These are phyloP conservation scores for Lichtheimia hyalospora DNA, from an alignment of 371 early-diverging fungal species.

Conservation along the genomic window DNA sequence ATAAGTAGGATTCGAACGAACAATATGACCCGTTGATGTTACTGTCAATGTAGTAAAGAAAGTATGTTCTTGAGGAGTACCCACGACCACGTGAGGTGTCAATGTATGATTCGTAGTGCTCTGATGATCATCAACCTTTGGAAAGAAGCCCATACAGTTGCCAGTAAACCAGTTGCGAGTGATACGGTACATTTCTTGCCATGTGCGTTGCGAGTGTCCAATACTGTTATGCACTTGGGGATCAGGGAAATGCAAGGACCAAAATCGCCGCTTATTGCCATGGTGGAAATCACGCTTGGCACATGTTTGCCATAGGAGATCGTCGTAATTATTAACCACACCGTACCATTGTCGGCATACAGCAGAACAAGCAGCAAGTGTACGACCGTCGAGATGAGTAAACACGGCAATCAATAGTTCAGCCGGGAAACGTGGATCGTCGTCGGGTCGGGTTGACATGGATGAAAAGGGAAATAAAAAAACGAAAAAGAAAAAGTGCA, in stretches of 20 bases:
- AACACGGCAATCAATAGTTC: constrained; percentile 45
- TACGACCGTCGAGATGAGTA: constrained; percentile 32
- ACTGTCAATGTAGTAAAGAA: constrained; percentile 46
- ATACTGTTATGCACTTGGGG: constrained; percentile 18
- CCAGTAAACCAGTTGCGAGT: constrained; percentile 58
- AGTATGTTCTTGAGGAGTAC: constrained; percentile 53
- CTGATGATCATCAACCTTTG: constrained; percentile 12
- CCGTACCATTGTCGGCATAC: constrained; percentile 39
- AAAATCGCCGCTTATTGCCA: constrained; percentile 22
- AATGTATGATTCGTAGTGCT: background rate
- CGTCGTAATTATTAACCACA: constrained; percentile 38
- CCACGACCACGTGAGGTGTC: constrained; percentile 36
- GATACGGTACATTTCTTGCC: constrained; percentile 56
- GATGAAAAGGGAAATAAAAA: constrained; percentile 9
- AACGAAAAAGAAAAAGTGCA: constrained; percentile 10
- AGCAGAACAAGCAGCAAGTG: constrained; percentile 21
- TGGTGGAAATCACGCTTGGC: constrained; percentile 28
- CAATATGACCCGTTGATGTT: constrained; percentile 25
- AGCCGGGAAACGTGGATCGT: constrained; percentile 24
- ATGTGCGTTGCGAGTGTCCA: constrained; percentile 13
- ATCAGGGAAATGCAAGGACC: constrained; percentile 42
- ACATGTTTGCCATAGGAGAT: constrained; percentile 35
- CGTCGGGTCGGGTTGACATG: background rate
- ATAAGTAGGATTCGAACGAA: constrained; percentile 60
- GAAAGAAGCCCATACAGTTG: constrained; percentile 42